A percentile compares a stretch with the other conserved stretches of the same genome.
These are phyloP conservation scores for Garcia nutans DNA, from an alignment of 345 rosid species.

Conservation along the genomic window DNA sequence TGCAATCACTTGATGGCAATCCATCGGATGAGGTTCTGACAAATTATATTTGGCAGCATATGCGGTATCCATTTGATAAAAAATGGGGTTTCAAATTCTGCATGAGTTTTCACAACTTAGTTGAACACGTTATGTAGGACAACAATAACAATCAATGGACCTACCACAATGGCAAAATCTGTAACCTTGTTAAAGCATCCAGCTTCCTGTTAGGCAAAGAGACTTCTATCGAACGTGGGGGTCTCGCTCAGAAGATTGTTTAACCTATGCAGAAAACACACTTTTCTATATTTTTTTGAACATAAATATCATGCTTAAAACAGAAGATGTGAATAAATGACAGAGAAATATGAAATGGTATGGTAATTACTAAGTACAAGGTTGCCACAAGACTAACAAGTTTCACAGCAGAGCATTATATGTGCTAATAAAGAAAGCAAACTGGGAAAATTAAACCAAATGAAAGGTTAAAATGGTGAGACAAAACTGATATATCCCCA, in stretches of 20 bases:
- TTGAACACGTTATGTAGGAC: neutral
- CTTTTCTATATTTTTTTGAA: neutral
- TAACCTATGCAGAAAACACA: neutral
- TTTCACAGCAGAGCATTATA: neutral
- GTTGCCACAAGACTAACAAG: neutral
- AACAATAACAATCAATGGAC: neutral
- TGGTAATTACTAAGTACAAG: neutral
- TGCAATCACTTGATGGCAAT: neutral
- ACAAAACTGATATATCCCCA: neutral
- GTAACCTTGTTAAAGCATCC: neutral
- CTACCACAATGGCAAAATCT: neutral
- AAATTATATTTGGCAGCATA: too few species aligned
- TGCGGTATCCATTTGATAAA: too few species aligned
- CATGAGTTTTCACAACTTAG: neutral
- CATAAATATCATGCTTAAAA: neutral
- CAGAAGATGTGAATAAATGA: neutral
- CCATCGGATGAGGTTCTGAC: neutral
- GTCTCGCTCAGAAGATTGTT: neutral
- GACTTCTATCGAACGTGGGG: neutral
- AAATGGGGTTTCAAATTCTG: neutral
- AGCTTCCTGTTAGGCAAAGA: neutral
- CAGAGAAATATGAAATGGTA: neutral
- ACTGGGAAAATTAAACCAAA: neutral
- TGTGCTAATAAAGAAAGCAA: neutral
- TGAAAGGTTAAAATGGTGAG: neutral